Percentiles rank a stretch among this genome's conserved stretches.
These are phyloP conservation scores for Mesembryanthemum crystallinum DNA, from an alignment of 148 eudicot species.

Conservation along the genomic window DNA sequence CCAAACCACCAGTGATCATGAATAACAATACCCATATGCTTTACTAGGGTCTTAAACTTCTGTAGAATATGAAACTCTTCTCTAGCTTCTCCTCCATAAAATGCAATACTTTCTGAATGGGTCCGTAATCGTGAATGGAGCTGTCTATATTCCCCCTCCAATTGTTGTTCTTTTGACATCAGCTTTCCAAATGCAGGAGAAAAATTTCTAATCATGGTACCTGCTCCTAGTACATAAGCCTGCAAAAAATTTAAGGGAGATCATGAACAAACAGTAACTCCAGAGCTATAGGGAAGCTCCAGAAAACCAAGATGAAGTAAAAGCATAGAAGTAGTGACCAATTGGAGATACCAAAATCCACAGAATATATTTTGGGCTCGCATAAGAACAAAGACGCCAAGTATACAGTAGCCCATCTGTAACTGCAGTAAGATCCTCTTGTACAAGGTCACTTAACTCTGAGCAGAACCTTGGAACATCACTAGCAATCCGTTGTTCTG, in stretches of 20 bases:
- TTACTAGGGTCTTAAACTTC: conserved; percentile 75
- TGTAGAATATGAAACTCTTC: conserved; percentile 89
- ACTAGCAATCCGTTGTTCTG: conserved; percentile 96
- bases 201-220: conserved; percentile 82
- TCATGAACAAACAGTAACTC: conserved; percentile 5
- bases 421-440: conserved; percentile 94
- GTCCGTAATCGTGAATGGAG: conserved; percentile 92
- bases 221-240: conserved; percentile 96
- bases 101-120: conserved; percentile 95
- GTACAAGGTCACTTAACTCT: conserved; percentile 94
- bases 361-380: conserved; percentile 90
- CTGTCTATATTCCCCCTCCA: conserved; percentile 97
- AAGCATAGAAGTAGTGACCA: not conserved
- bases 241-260: conserved; percentile 29
- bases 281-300: conserved; percentile 1
- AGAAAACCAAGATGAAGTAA: not conserved
- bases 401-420: conserved; percentile 87
- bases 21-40: conserved; percentile 75
- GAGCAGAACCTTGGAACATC: conserved; percentile 92
- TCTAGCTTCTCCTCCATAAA: conserved; percentile 89
- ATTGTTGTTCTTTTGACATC: conserved; percentile 90
- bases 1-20: conserved; percentile 99
- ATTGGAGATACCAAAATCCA: conserved; percentile 75
- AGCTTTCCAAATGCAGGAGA: conserved; percentile 92
- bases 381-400: conserved; percentile 98